Evolutionary conservation across 805 yeast genomes (phyloP), one percentile per base, ranked within the genome.

Genomic region (Ogataea saltuana): DNA sequence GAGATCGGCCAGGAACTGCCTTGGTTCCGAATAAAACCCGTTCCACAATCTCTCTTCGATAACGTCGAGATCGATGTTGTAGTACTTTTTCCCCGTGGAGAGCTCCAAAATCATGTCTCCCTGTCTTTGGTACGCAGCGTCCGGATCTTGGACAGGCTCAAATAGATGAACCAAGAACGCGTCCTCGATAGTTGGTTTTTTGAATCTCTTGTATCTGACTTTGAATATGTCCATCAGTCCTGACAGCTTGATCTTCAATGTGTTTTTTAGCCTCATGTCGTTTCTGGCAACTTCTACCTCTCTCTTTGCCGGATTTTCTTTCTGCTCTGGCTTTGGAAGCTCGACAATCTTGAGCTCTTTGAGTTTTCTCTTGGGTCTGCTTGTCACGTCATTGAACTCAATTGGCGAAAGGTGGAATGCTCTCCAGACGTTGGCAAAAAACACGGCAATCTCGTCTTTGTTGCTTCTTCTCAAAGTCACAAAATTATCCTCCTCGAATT

Each of bases 11-110:
- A 90, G 67, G 58, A 86, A 91, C 61, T 93, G 97, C 51, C 80
- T 83, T 11, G 98, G 97, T 56, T 89, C 97, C 28, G 88, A 83
- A 58, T 93, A 93, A 63, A 67, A 93, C 0, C 99, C 99, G 63
- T 93, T 93, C 99, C 99, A 93, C 42, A 93, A 66, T 45, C 99
- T 74, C 60, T 93, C 98, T 59, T 93, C 99, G 25, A 93, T 79
- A 13, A 89, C 83, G 58, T 93, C 99, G 42, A 93, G 69, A 58
- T 93, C 99, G 86, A 93, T 93, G 55, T 93, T 93, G 67, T 73
- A 76, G 58, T 73, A 91, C 50, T 71, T 74, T 43, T 77, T 78
- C 3, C 93, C 95, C 0, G 95, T 84, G 0, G 81, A 64, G 9
- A 78, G 71, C 56, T 93, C 97, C n/a, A 81, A 64, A 53, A 93